phyloP scores from a whole-genome alignment of 1,284 basidiomycete species.

The Cutaneotrichosporon cutaneum region DNA sequence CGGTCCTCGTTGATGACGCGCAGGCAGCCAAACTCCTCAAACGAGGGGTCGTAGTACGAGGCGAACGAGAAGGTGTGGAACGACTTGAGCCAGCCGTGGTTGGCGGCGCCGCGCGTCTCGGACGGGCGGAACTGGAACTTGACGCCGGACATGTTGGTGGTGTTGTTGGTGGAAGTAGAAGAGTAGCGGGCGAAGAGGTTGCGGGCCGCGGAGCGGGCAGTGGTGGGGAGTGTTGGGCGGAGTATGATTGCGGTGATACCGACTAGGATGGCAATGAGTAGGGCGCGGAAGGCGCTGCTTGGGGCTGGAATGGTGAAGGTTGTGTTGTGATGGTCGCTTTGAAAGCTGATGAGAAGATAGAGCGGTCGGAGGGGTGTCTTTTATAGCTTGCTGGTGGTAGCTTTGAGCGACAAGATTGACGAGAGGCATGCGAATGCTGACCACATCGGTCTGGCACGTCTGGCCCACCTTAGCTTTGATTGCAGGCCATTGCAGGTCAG shows the following conservation, averaged over 20 bases:
- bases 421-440: neutral
- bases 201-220: constrained; percentile 12
- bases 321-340: constrained; percentile 2
- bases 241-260: constrained; percentile 23
- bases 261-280: constrained; percentile 15
- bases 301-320: constrained; percentile 12
- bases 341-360: neutral
- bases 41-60: constrained; percentile 61
- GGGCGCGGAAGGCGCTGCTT: constrained; percentile 3
- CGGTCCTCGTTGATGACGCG: constrained; percentile 62
- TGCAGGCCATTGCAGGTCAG: too few species aligned
- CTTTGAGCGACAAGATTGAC: neutral
- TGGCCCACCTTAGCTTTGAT: too few species aligned
- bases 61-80: constrained; percentile 82
- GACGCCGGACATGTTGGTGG: constrained; percentile 9
- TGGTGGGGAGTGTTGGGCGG: constrained; percentile 8
- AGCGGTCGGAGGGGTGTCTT: neutral
- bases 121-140: constrained; percentile 57
- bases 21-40: constrained; percentile 51
- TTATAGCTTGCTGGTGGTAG: neutral
- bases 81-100: constrained; percentile 86
- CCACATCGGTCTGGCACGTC: neutral
- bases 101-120: constrained; percentile 69
- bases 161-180: constrained; percentile 3
- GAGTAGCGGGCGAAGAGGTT: constrained; percentile 8